A percentile compares a stretch with the other conserved stretches of the same genome.
phyloP scores from a whole-genome alignment of 208 protist genomes.

The Porcisia deanei region DNA sequence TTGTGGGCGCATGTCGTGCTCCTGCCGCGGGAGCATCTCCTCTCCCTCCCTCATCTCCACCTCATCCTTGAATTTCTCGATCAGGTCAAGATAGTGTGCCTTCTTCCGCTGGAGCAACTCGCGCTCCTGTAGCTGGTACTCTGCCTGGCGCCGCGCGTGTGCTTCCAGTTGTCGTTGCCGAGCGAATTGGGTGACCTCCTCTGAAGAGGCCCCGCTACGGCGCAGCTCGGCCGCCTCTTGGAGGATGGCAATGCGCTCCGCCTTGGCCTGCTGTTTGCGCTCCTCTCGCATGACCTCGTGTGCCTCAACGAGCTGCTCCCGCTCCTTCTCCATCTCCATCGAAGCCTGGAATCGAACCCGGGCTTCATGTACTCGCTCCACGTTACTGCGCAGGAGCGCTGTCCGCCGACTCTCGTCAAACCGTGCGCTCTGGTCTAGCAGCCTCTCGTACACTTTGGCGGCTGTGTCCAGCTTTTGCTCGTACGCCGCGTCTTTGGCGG shows the following conservation, averaged over 20 bases:
- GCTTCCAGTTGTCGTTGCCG: constrained; percentile 59
- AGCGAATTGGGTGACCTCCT: constrained; percentile 39
- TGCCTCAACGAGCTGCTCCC: constrained; percentile 73
- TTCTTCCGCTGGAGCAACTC: constrained; percentile 57
- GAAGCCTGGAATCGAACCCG: constrained; percentile 87
- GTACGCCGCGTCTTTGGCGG: constrained; percentile 81
- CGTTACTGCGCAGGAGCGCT: constrained; percentile 59
- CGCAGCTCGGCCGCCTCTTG: constrained; percentile 67
- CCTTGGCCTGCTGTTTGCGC: constrained; percentile 39
- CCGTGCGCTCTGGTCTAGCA: constrained; percentile 68
- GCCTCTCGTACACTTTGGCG: constrained; percentile 72
- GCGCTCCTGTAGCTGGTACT: constrained; percentile 71
- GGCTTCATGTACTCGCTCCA: constrained; percentile 78
- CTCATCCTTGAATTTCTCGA: constrained; percentile 63
- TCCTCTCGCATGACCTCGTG: constrained; percentile 70
- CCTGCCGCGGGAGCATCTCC: constrained; percentile 50
- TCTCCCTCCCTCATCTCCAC: constrained; percentile 77
- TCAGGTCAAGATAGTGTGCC: constrained; percentile 56
- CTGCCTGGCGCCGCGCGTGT: constrained; percentile 62
- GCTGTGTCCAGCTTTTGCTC: constrained; percentile 75
- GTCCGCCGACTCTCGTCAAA: constrained; percentile 77
- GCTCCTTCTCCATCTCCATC: constrained; percentile 83
- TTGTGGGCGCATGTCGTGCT: background rate
- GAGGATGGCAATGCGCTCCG: constrained; percentile 53
- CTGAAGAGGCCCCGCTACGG: constrained; percentile 44